These are phyloP conservation scores for Neopestalotiopsis sp. DNA, from an alignment of 2,329 filamentous ascomycete genomes.

Conservation along the genomic window DNA sequence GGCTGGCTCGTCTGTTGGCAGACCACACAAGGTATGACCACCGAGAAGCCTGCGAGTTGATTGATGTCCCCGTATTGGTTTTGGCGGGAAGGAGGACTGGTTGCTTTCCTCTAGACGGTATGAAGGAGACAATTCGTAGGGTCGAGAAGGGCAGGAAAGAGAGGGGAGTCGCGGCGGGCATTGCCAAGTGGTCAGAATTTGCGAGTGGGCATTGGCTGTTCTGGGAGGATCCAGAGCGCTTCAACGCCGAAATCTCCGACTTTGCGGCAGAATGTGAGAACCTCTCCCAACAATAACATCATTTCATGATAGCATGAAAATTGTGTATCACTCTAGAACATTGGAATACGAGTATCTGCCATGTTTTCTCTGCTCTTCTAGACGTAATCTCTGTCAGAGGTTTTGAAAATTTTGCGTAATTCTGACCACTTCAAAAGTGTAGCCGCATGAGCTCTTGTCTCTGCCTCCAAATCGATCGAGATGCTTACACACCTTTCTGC, in stretches of 20 bases:
- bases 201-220: conserved; percentile 48
- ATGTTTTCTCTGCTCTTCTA: background rate
- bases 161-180: conserved; percentile 13
- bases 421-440: too few relatives aligned
- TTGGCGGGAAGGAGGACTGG: conserved; percentile 43
- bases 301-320: background rate
- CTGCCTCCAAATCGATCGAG: too few relatives aligned
- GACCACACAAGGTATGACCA: conserved; percentile 49
- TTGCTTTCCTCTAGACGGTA: conserved; percentile 45
- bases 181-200: conserved; percentile 38
- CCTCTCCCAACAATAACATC: background rate
- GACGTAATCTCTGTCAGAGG: too few relatives aligned
- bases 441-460: too few relatives aligned
- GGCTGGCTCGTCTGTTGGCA: conserved; percentile 43
- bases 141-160: conserved; percentile 28
- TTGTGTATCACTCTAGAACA: background rate
- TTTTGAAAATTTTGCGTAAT: too few relatives aligned
- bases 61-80: conserved; percentile 41
- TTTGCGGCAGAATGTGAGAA: conserved; percentile 32
- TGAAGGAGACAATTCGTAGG: conserved; percentile 41
- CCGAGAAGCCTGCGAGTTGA: conserved; percentile 43
- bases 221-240: conserved; percentile 44
- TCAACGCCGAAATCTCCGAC: conserved; percentile 40
- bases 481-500: too few relatives aligned
- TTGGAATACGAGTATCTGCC: background rate